Evolutionary conservation across 2,329 filamentous ascomycete species (phyloP), one percentile per base, ranked within the genome.

Genomic region (Curvularia sp.): DNA sequence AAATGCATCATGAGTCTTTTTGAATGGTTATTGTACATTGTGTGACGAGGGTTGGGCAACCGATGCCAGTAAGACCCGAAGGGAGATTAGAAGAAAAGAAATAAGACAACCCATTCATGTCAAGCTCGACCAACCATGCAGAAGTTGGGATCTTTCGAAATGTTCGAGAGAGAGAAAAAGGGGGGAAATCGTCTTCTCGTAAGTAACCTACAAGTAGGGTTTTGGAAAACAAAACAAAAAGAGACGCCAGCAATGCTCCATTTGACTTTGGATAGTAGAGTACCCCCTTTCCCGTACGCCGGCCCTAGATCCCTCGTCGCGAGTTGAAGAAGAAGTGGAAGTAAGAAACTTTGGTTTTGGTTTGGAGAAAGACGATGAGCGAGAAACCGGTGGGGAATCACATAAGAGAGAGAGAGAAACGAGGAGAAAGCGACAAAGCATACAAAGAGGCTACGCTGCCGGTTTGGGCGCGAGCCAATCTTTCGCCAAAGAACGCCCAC

Each of bases 331-430:
- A 31, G 30, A 18, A 38, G 33, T 15, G 35, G 33, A 38, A 38
- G 24, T 31, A 31, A 31, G 30, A 31, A 31, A 12, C 13, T 26
- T n/a, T 38, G 12, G 22, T 43, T 41, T 47, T 20, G 13, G 31
- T 30, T 42, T 33, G n/a, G 48, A 15, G n/a, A 30, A 50, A 42
- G 35, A 41, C 12, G 33, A 28, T 15, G 51, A 33, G 49, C 31
- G 41, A 55, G 39, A 33, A 22, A 31, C 38, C 28, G 52, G 47
- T 35, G 64, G 62, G 62, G 59, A 64, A 65, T 67, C 62, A 61
- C 54, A 62, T 53, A 57, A 63, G 50, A 33, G 44, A 57, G 50
- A 33, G 44, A 57, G 44, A 49, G 39, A 24, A 52, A 44, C 18
- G 20, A 22, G 15, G 15, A 18, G 30, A 24, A 10, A 42, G 30